A percentile compares a stretch with the other conserved stretches of the same genome.
phyloP scores from a whole-genome alignment of 495 filamentous ascomycete genomes.

The Echria macrotheca region DNA sequence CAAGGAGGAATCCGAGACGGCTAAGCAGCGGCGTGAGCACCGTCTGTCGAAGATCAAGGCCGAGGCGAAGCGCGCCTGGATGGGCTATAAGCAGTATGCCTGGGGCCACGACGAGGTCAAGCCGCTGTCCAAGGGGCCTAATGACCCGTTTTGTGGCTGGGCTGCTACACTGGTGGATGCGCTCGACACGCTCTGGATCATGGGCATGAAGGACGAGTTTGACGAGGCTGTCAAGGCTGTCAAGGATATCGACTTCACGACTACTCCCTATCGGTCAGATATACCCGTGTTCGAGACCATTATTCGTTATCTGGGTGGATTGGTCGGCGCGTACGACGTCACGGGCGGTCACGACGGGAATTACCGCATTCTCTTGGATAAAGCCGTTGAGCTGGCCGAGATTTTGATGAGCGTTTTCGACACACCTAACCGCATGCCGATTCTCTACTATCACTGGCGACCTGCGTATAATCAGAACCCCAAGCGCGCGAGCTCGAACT shows the following conservation, averaged over 20 bases:
- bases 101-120: conserved; percentile 81
- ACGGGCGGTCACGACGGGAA: conserved; percentile 47
- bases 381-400: conserved; percentile 83
- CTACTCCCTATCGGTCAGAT: conserved; percentile 47
- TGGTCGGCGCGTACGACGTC: conserved; percentile 80
- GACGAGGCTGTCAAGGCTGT: conserved; percentile 75
- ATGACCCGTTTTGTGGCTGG: conserved; percentile 89
- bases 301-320: conserved; percentile 80
- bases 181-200: conserved; percentile 95
- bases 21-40: conserved; percentile 55
- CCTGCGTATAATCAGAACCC: conserved; percentile 59
- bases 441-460: conserved; percentile 80
- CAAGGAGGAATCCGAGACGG: conserved; percentile 49
- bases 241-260: conserved; percentile 84
- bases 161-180: conserved; percentile 89
- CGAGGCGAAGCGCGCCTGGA: conserved; percentile 75
- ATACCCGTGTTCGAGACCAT: conserved; percentile 86
- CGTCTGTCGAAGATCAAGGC: conserved; percentile 66
- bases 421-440: conserved; percentile 93
- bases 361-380: conserved; percentile 67
- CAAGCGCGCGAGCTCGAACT: conserved; percentile 57
- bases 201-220: conserved; percentile 87
- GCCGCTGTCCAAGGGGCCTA: conserved; percentile 56
- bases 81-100: conserved; percentile 74
- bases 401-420: conserved; percentile 90